Percentiles rank a stretch among this genome's conserved stretches.
Conservation (phyloP, 129 eudicot genomes). For the Glebionis coronaria region DNA sequence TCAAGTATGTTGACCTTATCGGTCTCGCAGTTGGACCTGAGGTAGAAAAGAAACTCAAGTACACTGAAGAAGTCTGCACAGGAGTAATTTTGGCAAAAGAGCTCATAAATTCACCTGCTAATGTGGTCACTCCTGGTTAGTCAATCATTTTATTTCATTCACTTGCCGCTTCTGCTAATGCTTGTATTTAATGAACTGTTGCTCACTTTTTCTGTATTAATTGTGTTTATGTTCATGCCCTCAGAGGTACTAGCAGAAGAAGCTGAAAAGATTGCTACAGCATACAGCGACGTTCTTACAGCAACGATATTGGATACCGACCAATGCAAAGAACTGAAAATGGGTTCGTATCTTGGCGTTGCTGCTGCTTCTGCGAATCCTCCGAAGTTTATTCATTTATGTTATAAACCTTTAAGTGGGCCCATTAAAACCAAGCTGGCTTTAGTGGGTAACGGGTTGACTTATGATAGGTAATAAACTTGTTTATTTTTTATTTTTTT, state of each 20-base stretch:
- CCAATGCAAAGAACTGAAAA: constrained; percentile 88
- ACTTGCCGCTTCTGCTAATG: not conserved
- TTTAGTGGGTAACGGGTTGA: constrained; percentile 93
- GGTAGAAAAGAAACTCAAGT: constrained; percentile 77
- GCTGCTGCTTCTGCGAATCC: constrained; percentile 95
- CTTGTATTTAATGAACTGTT: not conserved
- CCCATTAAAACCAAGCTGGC: constrained; percentile 73
- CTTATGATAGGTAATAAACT: constrained; percentile 77
- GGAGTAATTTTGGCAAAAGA: constrained; percentile 85
- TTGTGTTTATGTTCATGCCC: not conserved
- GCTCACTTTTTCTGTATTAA: not conserved
- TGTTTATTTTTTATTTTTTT: constrained; percentile 4
- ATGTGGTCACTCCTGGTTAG: constrained; percentile 95
- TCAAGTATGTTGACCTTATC: constrained; percentile 76
- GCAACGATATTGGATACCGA: constrained; percentile 69
- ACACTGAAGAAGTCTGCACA: constrained; percentile 60
- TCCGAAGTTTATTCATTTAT: constrained; percentile 83
- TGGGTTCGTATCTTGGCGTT: constrained; percentile 97
- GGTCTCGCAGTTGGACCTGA: constrained; percentile 91
- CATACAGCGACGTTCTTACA: constrained; percentile 67
- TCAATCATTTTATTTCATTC: constrained; percentile 10
- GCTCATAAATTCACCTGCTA: constrained; percentile 96
- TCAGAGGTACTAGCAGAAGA: constrained; percentile 81
- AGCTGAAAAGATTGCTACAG: constrained; percentile 73
- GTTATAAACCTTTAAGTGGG: constrained; percentile 83